Conservation (phyloP, 306 rosid genomes). For the Sphenostylis stenocarpa region DNA sequence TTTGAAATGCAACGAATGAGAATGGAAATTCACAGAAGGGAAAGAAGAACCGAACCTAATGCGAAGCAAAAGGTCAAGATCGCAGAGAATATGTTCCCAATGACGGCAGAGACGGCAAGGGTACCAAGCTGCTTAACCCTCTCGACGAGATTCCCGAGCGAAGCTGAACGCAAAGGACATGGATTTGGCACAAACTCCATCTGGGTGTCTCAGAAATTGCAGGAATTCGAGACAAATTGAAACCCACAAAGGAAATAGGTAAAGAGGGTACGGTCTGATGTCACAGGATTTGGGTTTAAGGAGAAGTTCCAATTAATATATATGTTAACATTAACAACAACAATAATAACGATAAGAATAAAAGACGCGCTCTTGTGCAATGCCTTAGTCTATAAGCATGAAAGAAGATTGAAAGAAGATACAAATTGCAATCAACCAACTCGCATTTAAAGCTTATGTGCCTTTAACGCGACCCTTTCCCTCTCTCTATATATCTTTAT, state of each 20-base stretch:
- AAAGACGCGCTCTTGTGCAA: conserved; percentile 29
- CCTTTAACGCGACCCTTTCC: conserved; percentile 30
- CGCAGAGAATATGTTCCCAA: conserved; percentile 91
- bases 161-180: conserved; percentile 49
- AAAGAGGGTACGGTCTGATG: neutral
- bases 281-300: conserved; percentile 44
- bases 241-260: neutral
- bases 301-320: neutral
- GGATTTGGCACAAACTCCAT: conserved; percentile 77
- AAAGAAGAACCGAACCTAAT: conserved; percentile 55
- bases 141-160: conserved; percentile 61
- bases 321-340: neutral
- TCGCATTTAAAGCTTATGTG: conserved; percentile 75
- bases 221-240: conserved; percentile 11
- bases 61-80: conserved; percentile 98
- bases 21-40: neutral
- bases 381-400: conserved; percentile 55
- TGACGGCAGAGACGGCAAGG: conserved; percentile 71
- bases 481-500: neutral
- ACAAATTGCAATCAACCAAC: conserved; percentile 59
- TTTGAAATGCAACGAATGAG: neutral
- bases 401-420: conserved; percentile 42
- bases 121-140: conserved; percentile 58
- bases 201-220: conserved; percentile 21
- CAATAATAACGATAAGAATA: neutral